Base-by-base conservation (phyloP, 1,284 basidiomycete species). In the Psilocybe mexicana region DNA sequence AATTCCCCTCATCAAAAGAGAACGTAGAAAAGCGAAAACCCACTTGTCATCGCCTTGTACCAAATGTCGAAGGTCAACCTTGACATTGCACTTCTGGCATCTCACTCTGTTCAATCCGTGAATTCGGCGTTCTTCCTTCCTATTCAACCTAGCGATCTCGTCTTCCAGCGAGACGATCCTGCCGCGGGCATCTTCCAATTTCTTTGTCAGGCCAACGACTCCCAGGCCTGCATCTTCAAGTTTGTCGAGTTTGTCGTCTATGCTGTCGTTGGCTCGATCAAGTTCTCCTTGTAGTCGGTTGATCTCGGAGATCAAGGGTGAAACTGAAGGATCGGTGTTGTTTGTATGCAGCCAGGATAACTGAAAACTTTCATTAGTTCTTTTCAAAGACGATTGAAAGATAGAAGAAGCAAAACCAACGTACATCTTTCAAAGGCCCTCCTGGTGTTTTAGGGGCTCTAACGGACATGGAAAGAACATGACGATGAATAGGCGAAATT, bases 211-310 rank as follows among this genome's bases (percentile, higher is more conserved):
- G 7, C 80, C 82, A 42, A 92, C 83, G 26, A 85, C 85, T 33
- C 84, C 88, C 3, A 87, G 71, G 1, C 90, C 91, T 2, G 88
- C 88, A 57, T 91, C 85, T 66, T 91, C 88, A 4, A 94, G 84
- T 58, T 87, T 85, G 68, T 91, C 89, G 7, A 94, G 78, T 70
- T 93, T 93, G 65, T 92, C 86, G 64, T 94, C 92, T 50, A 94
- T 89, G 64, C 83, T 88, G 43, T 90, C 84, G 69, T 94, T 93
- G 3, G 91, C 92, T 1, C 70, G 76, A 60, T 89, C 86, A 18
- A 94, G 83, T 62, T 93, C 85, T 11, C 76, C 74, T 63, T 92
- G 88, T 51, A 92, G 72, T 26, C 86, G 81, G 42, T 74, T 76
- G 51, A 92, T 87, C 69, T 92, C 87, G 6, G 78, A 72, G 23